Evolutionary conservation across 2,329 filamentous ascomycete genomes (phyloP).

Genomic region (Plectosphaerella plurivora): DNA sequence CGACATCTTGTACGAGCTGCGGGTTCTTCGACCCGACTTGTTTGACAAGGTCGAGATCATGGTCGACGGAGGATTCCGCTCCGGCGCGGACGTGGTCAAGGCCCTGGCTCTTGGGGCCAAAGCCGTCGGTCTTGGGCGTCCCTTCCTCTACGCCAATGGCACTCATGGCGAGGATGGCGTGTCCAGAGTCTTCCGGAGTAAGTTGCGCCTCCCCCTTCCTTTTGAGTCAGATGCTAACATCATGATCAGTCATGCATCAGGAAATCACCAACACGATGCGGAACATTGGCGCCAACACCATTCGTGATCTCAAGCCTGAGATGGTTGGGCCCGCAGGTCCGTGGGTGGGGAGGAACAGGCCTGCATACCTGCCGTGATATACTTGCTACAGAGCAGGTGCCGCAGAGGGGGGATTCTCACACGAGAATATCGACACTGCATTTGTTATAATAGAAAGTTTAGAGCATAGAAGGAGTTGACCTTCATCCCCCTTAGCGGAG

Average conservation of each 20-base stretch:
- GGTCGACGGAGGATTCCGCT: conserved; percentile 56
- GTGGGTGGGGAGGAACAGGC: conserved; percentile 4
- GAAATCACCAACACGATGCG: conserved; percentile 9
- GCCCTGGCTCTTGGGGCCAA: conserved; percentile 53
- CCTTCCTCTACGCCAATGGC: conserved; percentile 15
- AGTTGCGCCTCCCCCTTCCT: too few species aligned
- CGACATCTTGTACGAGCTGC: too few species aligned
- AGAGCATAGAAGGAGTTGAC: too few species aligned
- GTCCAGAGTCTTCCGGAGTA: neutral
- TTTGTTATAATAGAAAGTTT: too few species aligned
- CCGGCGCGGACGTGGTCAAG: conserved; percentile 57
- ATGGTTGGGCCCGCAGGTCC: conserved; percentile 8
- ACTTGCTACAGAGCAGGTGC: too few species aligned
- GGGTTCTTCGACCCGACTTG: too few species aligned
- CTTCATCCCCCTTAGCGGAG: too few species aligned
- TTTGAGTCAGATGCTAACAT: too few species aligned
- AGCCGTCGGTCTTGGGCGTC: conserved; percentile 53
- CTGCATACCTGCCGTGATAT: conserved; percentile 1
- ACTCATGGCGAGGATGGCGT: neutral
- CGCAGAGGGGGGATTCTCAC: too few species aligned
- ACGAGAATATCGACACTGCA: too few species aligned
- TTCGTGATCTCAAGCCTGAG: conserved; percentile 6
- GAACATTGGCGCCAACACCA: conserved; percentile 5
- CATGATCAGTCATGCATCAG: conserved; percentile 5
- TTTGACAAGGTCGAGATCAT: conserved; percentile 54